Conservation (phyloP, 345 rosid genomes). For the Punica granatum region DNA sequence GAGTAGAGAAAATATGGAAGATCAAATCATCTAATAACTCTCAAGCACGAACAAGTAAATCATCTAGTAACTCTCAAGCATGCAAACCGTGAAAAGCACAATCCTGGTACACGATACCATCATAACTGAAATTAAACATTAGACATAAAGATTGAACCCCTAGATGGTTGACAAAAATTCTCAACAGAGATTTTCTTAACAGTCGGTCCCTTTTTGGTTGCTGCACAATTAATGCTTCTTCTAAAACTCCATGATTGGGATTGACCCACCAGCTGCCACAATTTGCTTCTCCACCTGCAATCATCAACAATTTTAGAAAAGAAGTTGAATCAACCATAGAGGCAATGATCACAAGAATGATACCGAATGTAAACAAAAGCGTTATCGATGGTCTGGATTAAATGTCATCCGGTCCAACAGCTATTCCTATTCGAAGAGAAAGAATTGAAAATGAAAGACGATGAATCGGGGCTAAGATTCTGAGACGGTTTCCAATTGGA, state of each 20-base stretch:
- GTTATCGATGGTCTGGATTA: too few relatives aligned
- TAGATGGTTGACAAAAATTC: background rate
- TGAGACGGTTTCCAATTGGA: background rate
- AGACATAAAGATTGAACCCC: background rate
- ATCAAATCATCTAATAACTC: too few relatives aligned
- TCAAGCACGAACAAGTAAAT: too few relatives aligned
- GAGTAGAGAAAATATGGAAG: too few relatives aligned
- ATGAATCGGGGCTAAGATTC: too few relatives aligned
- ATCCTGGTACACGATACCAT: background rate
- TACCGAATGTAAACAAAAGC: too few relatives aligned
- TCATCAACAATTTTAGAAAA: conserved; percentile 3
- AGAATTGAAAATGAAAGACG: too few relatives aligned
- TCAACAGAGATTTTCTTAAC: background rate
- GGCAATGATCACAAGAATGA: background rate
- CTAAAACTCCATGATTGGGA: conserved; percentile 23
- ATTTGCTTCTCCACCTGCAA: conserved; percentile 87
- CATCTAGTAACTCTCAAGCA: too few relatives aligned
- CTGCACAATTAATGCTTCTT: background rate
- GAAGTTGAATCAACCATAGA: background rate
- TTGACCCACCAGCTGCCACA: conserved; percentile 77
- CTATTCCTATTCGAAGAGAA: too few relatives aligned
- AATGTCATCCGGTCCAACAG: too few relatives aligned
- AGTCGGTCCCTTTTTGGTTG: background rate
- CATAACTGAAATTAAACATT: too few relatives aligned
- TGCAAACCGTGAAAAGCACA: too few relatives aligned